These are phyloP conservation scores for Bipolaris zeicola DNA, from an alignment of 2,329 filamentous ascomycete genomes.

Conservation along the genomic window DNA sequence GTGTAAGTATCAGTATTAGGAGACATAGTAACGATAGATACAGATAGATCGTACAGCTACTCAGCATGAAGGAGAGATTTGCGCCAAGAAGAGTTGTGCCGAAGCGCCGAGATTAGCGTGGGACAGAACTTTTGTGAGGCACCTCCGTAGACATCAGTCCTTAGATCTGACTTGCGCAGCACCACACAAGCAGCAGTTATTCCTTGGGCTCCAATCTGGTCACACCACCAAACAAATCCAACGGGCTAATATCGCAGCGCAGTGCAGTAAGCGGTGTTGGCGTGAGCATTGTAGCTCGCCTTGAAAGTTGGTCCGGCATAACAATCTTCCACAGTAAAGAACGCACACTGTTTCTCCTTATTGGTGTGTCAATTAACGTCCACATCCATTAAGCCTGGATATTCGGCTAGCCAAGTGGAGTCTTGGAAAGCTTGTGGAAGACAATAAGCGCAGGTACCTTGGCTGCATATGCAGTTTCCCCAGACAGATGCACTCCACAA, in stretches of 20 bases:
- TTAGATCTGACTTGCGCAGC: neutral
- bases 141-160: neutral
- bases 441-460: neutral
- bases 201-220: neutral
- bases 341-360: neutral
- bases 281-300: neutral
- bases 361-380: neutral
- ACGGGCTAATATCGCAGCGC: neutral
- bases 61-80: too few species aligned
- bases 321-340: neutral
- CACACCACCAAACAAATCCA: neutral
- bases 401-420: neutral
- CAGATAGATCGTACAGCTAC: too few species aligned
- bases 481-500: neutral
- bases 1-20: too few species aligned
- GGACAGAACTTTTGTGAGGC: too few species aligned
- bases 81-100: too few species aligned
- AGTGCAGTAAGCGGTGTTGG: neutral
- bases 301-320: neutral
- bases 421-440: slow-evolving; percentile 2
- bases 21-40: too few species aligned
- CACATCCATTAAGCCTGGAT: neutral
- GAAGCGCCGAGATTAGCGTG: too few species aligned
- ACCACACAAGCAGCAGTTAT: neutral
- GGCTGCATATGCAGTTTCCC: slow-evolving; percentile 2